Evolutionary conservation across 345 rosid species (phyloP), one percentile per base, ranked within the genome.

Genomic region (Dimocarpus longan): DNA sequence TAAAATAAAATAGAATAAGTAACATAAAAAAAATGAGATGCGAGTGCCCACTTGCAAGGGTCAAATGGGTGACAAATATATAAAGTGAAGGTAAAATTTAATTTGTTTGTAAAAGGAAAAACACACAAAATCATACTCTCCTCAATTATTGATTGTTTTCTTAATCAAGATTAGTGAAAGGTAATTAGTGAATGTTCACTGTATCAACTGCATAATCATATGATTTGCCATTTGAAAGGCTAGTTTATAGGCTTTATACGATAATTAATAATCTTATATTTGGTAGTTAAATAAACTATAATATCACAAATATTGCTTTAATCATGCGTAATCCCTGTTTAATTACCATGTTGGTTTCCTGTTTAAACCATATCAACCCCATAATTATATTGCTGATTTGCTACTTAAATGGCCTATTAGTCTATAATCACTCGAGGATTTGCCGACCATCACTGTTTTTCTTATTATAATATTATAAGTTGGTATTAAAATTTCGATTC

Each of bases 341-440:
- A 57, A 57, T 57, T 70, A 82, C 76, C 74, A 48, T 75, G 50
- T 26, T 62, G 70, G 3, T 64, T 64, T 26, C 69, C 69, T 26
- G 75, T 71, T 37, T 54, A 71, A 71, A 9, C 76, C 67, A 65
- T 76, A 74, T 83, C 76, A 84, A 65, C 66, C 67, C 73, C 79
- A 78, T 66, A 77, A 79, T 85, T 74, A 81, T 73, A 66, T 50
- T 68, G 63, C 57, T 79, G 85, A 82, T 88, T 79, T 88, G 86
- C 78, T 71, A 46, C 80, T 78, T 21, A 79, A 78, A 79, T 80
- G 80, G 84, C 21, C 63, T 19, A 57, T 8, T 19, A 8, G 46
- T 8, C 46, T 52, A 44, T 76, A 50, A 48, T 52, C 72, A 66
- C 40, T 11, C 7, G 18, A 37, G 63, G 60, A 48, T 77, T 74